Evolutionary conservation across 1,284 basidiomycete genomes (phyloP).

Genomic region (Mycosarcoma maydis): DNA sequence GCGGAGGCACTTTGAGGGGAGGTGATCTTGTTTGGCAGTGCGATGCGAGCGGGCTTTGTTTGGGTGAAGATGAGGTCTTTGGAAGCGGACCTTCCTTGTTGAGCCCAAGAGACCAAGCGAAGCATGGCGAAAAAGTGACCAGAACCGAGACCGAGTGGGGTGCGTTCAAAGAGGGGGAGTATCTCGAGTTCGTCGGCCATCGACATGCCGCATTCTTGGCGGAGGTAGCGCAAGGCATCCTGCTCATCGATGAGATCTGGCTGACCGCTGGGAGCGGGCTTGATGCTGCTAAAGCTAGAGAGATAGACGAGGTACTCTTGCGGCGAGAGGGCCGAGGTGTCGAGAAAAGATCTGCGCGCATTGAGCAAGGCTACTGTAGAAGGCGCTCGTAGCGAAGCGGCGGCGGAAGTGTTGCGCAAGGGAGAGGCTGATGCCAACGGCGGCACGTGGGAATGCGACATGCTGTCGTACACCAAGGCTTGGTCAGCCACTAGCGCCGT

Average conservation of each 20-base stretch:
- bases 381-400: constrained; percentile 20
- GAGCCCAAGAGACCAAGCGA: constrained; percentile 63
- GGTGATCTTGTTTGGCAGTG: constrained; percentile 20
- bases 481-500: constrained; percentile 4
- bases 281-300: constrained; percentile 56
- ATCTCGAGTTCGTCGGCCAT: constrained; percentile 65
- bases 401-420: constrained; percentile 26
- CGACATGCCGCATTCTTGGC: constrained; percentile 57
- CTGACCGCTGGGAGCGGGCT: constrained; percentile 58
- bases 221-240: constrained; percentile 61
- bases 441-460: constrained; percentile 22
- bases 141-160: constrained; percentile 55
- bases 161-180: constrained; percentile 64
- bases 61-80: constrained; percentile 62
- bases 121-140: constrained; percentile 66
- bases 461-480: constrained; percentile 5
- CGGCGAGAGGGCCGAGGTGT: constrained; percentile 63
- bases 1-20: constrained; percentile 38
- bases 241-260: constrained; percentile 61
- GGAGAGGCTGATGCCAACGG: constrained; percentile 18
- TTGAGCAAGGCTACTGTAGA: constrained; percentile 23
- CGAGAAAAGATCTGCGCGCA: constrained; percentile 47
- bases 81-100: constrained; percentile 50
- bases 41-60: constrained; percentile 48
- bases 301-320: constrained; percentile 59